phyloP scores from a whole-genome alignment of 257 asterid species.

The Scutellaria minor region DNA sequence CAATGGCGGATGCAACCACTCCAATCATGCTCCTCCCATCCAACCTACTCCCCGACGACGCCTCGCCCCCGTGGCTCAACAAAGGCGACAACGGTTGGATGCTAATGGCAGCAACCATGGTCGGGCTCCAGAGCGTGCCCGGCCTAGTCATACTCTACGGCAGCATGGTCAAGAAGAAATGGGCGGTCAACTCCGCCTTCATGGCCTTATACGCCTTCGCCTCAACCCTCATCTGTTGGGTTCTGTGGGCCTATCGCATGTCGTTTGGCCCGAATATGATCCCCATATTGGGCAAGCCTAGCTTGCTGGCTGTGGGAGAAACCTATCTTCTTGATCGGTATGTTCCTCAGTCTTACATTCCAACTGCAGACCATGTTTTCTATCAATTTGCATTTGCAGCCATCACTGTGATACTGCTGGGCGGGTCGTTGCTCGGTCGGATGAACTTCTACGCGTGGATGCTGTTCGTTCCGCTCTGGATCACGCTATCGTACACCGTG shows the following conservation, averaged over 20 bases:
- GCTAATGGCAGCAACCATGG: conserved; percentile 67
- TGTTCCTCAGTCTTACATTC: conserved; percentile 20
- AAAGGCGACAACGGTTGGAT: conserved; percentile 68
- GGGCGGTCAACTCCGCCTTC: conserved; percentile 81
- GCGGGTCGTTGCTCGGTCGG: conserved; percentile 67
- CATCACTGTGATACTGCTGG: conserved; percentile 66
- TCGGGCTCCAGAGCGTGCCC: conserved; percentile 79
- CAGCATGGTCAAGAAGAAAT: conserved; percentile 75
- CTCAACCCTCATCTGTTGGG: conserved; percentile 68
- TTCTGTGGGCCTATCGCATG: conserved; percentile 64
- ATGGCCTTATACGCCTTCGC: conserved; percentile 84
- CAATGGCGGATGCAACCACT: neutral
- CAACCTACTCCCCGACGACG: conserved; percentile 34
- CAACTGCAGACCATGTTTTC: conserved; percentile 55
- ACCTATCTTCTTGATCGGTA: conserved; percentile 23
- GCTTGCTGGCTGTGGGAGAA: conserved; percentile 31
- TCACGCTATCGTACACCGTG: conserved; percentile 60
- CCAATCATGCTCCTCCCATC: conserved; percentile 35
- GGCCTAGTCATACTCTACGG: conserved; percentile 74
- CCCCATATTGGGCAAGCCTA: conserved; percentile 48
- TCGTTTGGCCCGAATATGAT: conserved; percentile 51
- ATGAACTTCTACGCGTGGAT: conserved; percentile 81
- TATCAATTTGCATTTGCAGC: conserved; percentile 80
- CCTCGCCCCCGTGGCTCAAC: conserved; percentile 58
- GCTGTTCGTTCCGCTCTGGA: conserved; percentile 74